Percentiles rank a stretch among this genome's conserved stretches.
phyloP scores from a whole-genome alignment of 345 rosid genomes.

The Gynandropsis gynandra region DNA sequence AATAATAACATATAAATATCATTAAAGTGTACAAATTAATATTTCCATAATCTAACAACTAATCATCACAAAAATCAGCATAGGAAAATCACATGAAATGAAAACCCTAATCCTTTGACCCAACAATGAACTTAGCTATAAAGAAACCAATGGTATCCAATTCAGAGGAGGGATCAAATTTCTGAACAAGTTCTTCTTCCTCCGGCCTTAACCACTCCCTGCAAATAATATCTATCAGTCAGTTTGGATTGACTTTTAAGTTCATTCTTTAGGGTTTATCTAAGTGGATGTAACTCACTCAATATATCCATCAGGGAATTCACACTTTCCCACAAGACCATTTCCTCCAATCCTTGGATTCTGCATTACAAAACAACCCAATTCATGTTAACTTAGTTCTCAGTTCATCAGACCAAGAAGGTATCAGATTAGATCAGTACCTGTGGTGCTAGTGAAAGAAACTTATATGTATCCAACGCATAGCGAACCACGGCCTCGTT shows the following conservation, averaged over 20 bases:
- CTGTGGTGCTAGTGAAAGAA: constrained; percentile 83
- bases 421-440: constrained; percentile 33
- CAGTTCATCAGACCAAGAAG: not conserved
- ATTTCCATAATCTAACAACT: too few relatives aligned
- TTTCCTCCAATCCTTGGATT: constrained; percentile 89
- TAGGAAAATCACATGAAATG: too few relatives aligned
- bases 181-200: constrained; percentile 84
- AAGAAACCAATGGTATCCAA: constrained; percentile 93
- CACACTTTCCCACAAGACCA: constrained; percentile 67
- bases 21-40: too few relatives aligned
- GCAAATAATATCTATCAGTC: constrained; percentile 1
- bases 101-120: constrained; percentile 34
- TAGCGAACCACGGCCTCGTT: constrained; percentile 87
- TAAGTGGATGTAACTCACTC: constrained; percentile 53
- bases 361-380: constrained; percentile 32
- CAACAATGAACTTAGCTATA: constrained; percentile 78
- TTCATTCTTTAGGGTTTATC: not conserved
- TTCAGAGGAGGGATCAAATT: constrained; percentile 81
- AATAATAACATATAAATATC: too few relatives aligned
- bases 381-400: not conserved
- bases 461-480: constrained; percentile 78
- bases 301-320: constrained; percentile 64
- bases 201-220: constrained; percentile 97
- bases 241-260: not conserved
- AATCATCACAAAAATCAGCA: not conserved